Percentiles rank a stretch among this genome's conserved stretches.
phyloP scores from a whole-genome alignment of 164 flowering plant genomes.

The Tinospora cordifolia region DNA sequence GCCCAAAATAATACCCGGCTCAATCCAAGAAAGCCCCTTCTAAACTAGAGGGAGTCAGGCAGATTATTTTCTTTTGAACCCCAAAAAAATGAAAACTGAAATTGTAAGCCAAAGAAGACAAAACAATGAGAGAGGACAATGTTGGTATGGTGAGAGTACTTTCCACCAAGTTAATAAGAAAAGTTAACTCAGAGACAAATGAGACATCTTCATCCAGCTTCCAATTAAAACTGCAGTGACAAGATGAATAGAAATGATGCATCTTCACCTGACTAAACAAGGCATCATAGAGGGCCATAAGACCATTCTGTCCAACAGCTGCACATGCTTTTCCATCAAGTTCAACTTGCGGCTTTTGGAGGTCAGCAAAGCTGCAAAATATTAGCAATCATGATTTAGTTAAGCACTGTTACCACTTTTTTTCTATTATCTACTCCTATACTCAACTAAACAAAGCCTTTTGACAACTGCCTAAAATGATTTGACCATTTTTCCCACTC shows the following conservation, averaged over 20 bases:
- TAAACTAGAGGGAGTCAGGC: too few species aligned
- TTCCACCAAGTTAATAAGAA: too few species aligned
- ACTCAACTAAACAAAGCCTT: neutral
- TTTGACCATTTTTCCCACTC: neutral
- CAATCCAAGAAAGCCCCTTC: too few species aligned
- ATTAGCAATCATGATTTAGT: neutral
- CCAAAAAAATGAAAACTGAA: neutral
- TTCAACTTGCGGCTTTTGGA: constrained; percentile 88
- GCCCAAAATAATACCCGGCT: too few species aligned
- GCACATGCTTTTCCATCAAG: constrained; percentile 99
- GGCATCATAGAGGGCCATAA: constrained; percentile 90
- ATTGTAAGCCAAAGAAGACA: neutral
- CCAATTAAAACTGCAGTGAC: too few species aligned
- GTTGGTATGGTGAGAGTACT: too few species aligned
- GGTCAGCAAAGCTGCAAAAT: constrained; percentile 80
- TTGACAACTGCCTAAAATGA: neutral
- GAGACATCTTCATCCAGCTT: too few species aligned
- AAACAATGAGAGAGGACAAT: neutral
- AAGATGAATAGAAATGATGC: neutral
- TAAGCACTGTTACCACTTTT: neutral
- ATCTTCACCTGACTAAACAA: constrained; percentile 73
- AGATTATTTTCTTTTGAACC: too few species aligned
- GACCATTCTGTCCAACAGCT: constrained; percentile 92
- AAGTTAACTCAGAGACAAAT: too few species aligned
- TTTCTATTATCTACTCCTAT: neutral